Base-by-base conservation (phyloP, 2,329 filamentous ascomycete genomes). In the Claviceps sp. region DNA sequence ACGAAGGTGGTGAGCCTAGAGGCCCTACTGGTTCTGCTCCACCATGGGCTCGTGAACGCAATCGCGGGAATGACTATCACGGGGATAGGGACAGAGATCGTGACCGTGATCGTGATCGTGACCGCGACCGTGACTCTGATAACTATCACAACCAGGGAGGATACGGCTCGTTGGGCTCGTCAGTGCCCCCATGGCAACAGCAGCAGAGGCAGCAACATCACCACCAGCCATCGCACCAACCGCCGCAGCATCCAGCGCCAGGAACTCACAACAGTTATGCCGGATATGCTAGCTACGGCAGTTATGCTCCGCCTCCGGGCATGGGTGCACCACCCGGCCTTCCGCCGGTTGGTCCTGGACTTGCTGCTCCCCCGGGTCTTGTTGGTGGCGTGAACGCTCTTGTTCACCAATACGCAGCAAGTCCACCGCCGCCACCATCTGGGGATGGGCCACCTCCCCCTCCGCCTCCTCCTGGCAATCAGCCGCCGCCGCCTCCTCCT, bases 321-420 rank as follows among this genome's bases (percentile, higher is more conserved):
- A 67, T 68, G 62, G 67, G 62, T 14, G 63, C 68, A 19, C 68
- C 66, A 55, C 66, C 67, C 45, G 73, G 73, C 16, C 68, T 70
- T 57, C 67, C 61, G 54, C 60, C 63, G 45, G 68, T 68, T 56
- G 72, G 72, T 54, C 69, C 70, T 56, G 75, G 73, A 50, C 70
- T 82, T 45, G 70, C 72, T 54, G 75, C 73, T 53, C 76, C 77
- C 46, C 76, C 79, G 60, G 75, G 71, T 55, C 70, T 79, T 24
- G 75, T 77, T 55, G 80, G 79, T 42, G 80, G 79, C 43, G 71
- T 84, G 55, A 82, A 77, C 62, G 78, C 80, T 47, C 72, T 87
- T 54, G 82, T 85, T 60, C 80, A 85, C 65, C 82, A 83, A 61
- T 87, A 80, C 56, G 73, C 77, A 41, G 70, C 70, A 56, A 72